Conservation (phyloP, 2,329 filamentous ascomycete genomes). For the Botrytis tulipae region DNA sequence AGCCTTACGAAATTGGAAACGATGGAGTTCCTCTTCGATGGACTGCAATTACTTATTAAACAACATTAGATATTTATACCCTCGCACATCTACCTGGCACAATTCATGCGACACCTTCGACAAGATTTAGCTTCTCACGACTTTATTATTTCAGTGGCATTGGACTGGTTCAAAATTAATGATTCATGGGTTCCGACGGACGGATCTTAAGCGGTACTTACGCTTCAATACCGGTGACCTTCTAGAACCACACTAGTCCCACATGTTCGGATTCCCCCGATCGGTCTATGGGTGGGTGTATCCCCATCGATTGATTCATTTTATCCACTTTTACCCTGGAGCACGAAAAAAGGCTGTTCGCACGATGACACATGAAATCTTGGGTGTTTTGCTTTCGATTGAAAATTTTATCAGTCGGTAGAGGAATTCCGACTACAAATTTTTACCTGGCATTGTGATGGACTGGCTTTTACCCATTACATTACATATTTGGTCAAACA, state of each 20-base stretch:
- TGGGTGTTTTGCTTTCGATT: background rate
- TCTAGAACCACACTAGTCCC: slow-evolving; percentile 13
- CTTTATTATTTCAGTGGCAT: slow-evolving; percentile 1
- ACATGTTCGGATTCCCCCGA: background rate
- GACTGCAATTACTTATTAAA: slow-evolving; percentile 43
- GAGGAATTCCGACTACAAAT: slow-evolving; percentile 12
- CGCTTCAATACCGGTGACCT: slow-evolving; percentile 9
- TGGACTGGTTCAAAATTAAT: background rate
- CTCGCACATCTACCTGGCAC: background rate
- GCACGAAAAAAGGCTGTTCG: slow-evolving; percentile 8
- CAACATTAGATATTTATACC: background rate
- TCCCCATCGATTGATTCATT: slow-evolving; percentile 1
- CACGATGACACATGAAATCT: slow-evolving; percentile 17
- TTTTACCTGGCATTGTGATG: background rate
- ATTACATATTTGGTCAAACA: background rate
- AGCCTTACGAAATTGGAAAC: slow-evolving; percentile 54
- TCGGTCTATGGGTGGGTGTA: background rate
- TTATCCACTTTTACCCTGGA: slow-evolving; percentile 14
- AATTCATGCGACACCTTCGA: background rate
- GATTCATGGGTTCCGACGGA: background rate
- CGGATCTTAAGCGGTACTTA: slow-evolving; percentile 10
- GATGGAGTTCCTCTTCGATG: slow-evolving; percentile 61
- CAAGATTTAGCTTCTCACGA: background rate
- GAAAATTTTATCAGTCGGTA: slow-evolving; percentile 12
- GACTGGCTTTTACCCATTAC: background rate